phyloP scores from a whole-genome alignment of 2,329 filamentous ascomycete genomes.

The Claviceps citrina region DNA sequence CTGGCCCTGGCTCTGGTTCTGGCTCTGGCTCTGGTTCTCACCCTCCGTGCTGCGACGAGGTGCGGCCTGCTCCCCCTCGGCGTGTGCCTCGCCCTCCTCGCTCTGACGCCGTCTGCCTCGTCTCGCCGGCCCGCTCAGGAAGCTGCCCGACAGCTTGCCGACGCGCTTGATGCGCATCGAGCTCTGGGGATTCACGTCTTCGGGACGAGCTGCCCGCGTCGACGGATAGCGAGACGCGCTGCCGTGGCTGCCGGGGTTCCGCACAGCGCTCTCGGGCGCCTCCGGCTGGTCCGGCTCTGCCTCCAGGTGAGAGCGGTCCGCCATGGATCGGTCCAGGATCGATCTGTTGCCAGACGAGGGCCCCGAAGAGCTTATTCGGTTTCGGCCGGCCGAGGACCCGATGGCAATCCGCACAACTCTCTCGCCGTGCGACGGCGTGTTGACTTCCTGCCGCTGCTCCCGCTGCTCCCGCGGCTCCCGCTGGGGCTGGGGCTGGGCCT shows the following conservation, averaged over 20 bases:
- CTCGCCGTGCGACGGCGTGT: constrained; percentile 36
- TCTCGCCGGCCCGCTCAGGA: constrained; percentile 65
- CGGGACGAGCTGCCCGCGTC: constrained; percentile 35
- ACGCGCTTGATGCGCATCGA: constrained; percentile 67
- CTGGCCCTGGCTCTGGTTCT: too few species aligned
- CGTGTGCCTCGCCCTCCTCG: constrained; percentile 40
- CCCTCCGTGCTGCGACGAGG: constrained; percentile 28
- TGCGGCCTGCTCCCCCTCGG: constrained; percentile 25
- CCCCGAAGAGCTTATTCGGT: constrained; percentile 21
- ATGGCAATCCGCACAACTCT: constrained; percentile 40
- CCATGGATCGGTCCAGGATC: constrained; percentile 17
- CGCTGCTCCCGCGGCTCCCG: constrained; percentile 19
- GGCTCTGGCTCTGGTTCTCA: too few species aligned
- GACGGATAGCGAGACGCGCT: constrained; percentile 39
- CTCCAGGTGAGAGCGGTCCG: constrained; percentile 22
- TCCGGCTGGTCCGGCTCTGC: constrained; percentile 32
- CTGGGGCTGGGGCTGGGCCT: constrained; percentile 13
- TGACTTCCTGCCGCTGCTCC: constrained; percentile 28
- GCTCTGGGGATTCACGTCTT: constrained; percentile 54
- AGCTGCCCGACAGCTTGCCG: constrained; percentile 59
- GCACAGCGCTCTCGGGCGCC: constrained; percentile 33
- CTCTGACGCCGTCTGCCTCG: constrained; percentile 54
- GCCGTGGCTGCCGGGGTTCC: constrained; percentile 32
- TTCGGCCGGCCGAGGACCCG: constrained; percentile 33
- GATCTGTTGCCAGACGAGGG: constrained; percentile 20